Evolutionary conservation across 169 alveolate species (phyloP), one percentile per base, ranked within the genome.

Genomic region (Cryptosporidium tyzzeri): DNA sequence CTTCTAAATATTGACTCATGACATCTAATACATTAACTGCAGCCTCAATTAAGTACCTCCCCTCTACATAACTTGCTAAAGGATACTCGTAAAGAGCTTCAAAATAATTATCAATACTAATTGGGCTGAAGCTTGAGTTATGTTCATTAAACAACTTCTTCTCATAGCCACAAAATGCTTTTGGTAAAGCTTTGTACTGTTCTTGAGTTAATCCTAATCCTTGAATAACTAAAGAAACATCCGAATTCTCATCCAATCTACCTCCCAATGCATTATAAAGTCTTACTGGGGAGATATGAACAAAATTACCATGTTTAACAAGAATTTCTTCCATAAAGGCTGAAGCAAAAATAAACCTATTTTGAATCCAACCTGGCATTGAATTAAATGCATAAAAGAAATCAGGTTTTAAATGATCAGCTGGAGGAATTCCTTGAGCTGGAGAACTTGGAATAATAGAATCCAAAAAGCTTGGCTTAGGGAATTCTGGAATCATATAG

Each of bases 71-170:
- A 39, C 29, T 61, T 8, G 89, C 89, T 8, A 61, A 26, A 44
- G 89, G 69, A 31, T 62, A 80, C 21, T 59, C 89, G 29, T 80
- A 80, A 29, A 80, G 39, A 16, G 89, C 89, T 16, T 80, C 80
- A 9, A 62, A 45, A 26, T 35, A 41, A 14, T 23, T 50, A 29
- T 26, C 71, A 31, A 9, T 12, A 26, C 16, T 65, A 4, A 33
- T 16, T 1, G 48, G 26, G 23, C 6, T 16, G 10, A 41, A 65
- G 45, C 26, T 31, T n/a, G 23, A 23, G 59, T 80, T n/a, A 35
- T 44, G 9, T 16, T 48, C 26, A 33, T 16, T 23, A 10, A 80
- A n/a, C 37, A 71, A 9, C 26, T 7, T 53, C 14, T 71, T 18
- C 18, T 80, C 89, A 44, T 23, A 80, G 1, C 26, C 53, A 2